A percentile compares a stretch with the other conserved stretches of the same genome.
Evolutionary conservation across 768 basidiomycete species (phyloP).

Genomic region (Suillus bovinus): DNA sequence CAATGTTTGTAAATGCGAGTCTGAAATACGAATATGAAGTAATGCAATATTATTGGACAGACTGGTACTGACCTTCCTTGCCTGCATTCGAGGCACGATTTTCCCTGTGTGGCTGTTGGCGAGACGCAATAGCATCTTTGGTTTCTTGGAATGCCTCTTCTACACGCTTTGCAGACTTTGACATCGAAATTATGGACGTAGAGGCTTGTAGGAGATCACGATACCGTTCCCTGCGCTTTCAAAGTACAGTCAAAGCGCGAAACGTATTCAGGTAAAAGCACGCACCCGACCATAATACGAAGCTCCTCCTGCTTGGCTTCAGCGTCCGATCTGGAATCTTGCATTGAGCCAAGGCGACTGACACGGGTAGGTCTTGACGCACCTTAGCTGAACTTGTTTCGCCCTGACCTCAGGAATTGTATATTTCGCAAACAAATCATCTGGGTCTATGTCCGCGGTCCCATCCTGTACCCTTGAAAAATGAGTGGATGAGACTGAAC

Average conservation of each 20-base stretch:
- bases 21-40: constrained; percentile 34
- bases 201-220: constrained; percentile 86
- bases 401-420: constrained; percentile 71
- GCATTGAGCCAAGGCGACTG: constrained; percentile 8
- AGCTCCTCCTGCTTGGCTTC: constrained; percentile 88
- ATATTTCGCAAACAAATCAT: constrained; percentile 71
- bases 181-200: constrained; percentile 78
- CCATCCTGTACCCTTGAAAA: constrained; percentile 17
- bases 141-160: constrained; percentile 64
- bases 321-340: constrained; percentile 61
- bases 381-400: constrained; percentile 72
- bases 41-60: constrained; percentile 6
- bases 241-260: constrained; percentile 37
- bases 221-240: constrained; percentile 85
- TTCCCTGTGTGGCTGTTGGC: constrained; percentile 45
- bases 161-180: constrained; percentile 66
- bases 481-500: constrained; percentile 15
- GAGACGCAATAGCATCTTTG: constrained; percentile 50
- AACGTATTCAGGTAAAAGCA: constrained; percentile 22
- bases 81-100: constrained; percentile 38
- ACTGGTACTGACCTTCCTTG: constrained; percentile 43
- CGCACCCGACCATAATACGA: constrained; percentile 90
- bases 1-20: constrained; percentile 64
- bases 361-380: constrained; percentile 14
- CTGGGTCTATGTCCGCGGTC: constrained; percentile 50